Evolutionary conservation across 192 early-diverging fungal genomes (phyloP), one percentile per base, ranked within the genome.

Genomic region (Umbelopsis sp.): DNA sequence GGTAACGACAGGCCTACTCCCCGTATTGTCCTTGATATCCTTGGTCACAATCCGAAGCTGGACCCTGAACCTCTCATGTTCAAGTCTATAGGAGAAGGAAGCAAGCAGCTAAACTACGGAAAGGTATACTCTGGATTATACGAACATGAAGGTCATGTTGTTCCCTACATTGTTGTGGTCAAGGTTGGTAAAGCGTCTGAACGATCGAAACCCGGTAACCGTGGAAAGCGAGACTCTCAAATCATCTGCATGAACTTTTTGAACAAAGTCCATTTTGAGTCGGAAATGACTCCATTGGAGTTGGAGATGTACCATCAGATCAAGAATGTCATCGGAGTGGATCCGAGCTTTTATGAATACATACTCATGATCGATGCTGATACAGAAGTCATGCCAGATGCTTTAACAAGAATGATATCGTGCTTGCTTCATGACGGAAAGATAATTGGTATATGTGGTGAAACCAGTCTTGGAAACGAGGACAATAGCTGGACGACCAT

Each of bases 361-460:
- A 73, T 90, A 14, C 74, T 94, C 17, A 90, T 89, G 89, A 89
- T 94, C 1, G 92, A 94, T 72, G 89, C 92, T 24, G 92, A 94
- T 77, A 94, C 92, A 0, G 86, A 92, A 73, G 95, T 94, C 21
- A 84, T 87, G 76, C 86, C 89, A 3, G 95, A 97, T 78, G 89
- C 95, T 1, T 84, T 98, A 44, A 96, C 91, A 68, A 89, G 93
- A 22, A 82, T 98, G 71, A 85, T 98, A n/a, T 90, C 94, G 6
- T 90, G 87, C 72, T 88, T 91, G 86, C 85, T 92, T 21, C 84
- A 91, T 62, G 92, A 94, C 66, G 86, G 89, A 78, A 75, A 80
- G 83, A 91, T 98, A 38, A 91, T 95, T 74, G 98, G 97, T 11
- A 84, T 96, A 26, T 98, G 96, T 77, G 98, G 98, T 71, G 98